phyloP scores from a whole-genome alignment of 305 asterid species.

The Lippia alba region DNA sequence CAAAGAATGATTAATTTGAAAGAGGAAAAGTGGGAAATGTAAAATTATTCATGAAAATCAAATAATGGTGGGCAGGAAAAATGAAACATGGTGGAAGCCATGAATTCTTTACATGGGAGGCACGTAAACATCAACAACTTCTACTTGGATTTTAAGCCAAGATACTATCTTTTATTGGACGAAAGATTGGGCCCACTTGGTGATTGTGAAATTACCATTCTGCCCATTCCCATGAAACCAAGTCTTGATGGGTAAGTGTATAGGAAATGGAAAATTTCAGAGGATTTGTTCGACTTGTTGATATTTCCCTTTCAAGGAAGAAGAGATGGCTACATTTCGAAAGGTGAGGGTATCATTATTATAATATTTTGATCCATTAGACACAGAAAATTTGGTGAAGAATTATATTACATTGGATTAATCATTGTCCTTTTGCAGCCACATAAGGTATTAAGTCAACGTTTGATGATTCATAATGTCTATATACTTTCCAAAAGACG shows the following conservation, averaged over 20 bases:
- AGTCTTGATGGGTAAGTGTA: conserved; percentile 9
- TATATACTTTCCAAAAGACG: not conserved
- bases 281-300: conserved; percentile 22
- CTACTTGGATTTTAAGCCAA: conserved; percentile 69
- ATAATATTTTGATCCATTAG: conserved; percentile 35
- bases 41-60: conserved; percentile 27
- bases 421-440: conserved; percentile 8
- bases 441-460: conserved; percentile 19
- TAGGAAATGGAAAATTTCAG: conserved; percentile 20
- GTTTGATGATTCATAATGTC: conserved; percentile 13
- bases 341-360: conserved; percentile 41
- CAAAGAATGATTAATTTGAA: not conserved
- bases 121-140: conserved; percentile 56
- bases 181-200: conserved; percentile 30
- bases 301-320: conserved; percentile 43
- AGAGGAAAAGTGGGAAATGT: not conserved
- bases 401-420: conserved; percentile 7
- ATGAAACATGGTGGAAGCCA: conserved; percentile 43
- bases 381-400: conserved; percentile 24
- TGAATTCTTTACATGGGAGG: conserved; percentile 63
- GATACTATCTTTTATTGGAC: conserved; percentile 40
- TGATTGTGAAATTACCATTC: conserved; percentile 35
- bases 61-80: conserved; percentile 2
- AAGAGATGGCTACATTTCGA: conserved; percentile 40
- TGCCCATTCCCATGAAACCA: conserved; percentile 24